phyloP scores from a whole-genome alignment of 2,329 filamentous ascomycete species.

The Scorias spongiosa region DNA sequence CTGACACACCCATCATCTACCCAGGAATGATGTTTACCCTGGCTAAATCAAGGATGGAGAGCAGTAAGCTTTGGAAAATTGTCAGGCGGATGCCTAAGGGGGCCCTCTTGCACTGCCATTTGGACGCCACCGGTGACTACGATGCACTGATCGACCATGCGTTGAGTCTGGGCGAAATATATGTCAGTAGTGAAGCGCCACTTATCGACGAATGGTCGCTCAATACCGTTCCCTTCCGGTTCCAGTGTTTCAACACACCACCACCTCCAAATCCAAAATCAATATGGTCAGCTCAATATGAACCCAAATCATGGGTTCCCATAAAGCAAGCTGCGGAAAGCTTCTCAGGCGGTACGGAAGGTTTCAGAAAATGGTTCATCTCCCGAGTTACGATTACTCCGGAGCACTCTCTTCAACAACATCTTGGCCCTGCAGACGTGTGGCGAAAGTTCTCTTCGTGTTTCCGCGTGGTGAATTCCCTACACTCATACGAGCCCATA shows the following conservation, averaged over 20 bases:
- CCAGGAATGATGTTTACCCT: constrained; percentile 90
- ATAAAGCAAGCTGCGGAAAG: constrained; percentile 49
- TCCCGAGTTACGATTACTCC: constrained; percentile 55
- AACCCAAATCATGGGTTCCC: constrained; percentile 42
- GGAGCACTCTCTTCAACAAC: constrained; percentile 61
- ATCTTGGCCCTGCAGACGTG: constrained; percentile 68
- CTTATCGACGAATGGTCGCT: constrained; percentile 40
- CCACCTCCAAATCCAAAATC: constrained; percentile 27
- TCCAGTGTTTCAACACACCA: constrained; percentile 39
- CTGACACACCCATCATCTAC: constrained; percentile 46
- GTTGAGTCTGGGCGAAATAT: constrained; percentile 57
- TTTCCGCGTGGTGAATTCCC: constrained; percentile 56
- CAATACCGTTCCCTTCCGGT: constrained; percentile 42
- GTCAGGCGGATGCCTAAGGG: constrained; percentile 82
- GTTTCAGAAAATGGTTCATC: constrained; percentile 66
- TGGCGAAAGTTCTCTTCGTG: constrained; percentile 74
- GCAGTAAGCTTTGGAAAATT: constrained; percentile 72
- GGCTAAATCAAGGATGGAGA: constrained; percentile 73
- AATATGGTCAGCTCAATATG: constrained; percentile 55
- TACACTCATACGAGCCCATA: constrained; percentile 83
- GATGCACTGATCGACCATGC: constrained; percentile 63
- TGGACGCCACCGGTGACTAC: constrained; percentile 82
- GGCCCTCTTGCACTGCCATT: constrained; percentile 67
- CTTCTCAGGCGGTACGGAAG: constrained; percentile 54
- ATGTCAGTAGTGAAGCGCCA: constrained; percentile 45